A percentile compares a stretch with the other conserved stretches of the same genome.
These are phyloP conservation scores for Huntiella abstrusa DNA, from an alignment of 2,329 filamentous ascomycete species.

Conservation along the genomic window DNA sequence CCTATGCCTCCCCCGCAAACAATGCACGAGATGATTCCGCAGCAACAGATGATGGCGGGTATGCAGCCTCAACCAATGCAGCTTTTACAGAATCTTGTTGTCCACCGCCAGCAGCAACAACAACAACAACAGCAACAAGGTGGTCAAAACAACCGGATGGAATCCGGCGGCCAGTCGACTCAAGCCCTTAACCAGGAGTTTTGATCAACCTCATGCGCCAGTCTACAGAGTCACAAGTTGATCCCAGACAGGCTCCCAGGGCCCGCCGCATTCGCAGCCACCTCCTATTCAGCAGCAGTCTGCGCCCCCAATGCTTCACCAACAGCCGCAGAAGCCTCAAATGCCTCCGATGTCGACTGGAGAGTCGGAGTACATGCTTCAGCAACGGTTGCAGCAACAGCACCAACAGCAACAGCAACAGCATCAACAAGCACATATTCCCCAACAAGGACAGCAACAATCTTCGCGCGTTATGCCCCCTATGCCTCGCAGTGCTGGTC, in stretches of 20 bases:
- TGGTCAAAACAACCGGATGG: conserved; percentile 7
- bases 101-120: conserved; percentile 19
- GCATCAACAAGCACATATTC: conserved; percentile 16
- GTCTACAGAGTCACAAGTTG: conserved; percentile 29
- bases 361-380: conserved; percentile 13
- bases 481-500: conserved; percentile 21
- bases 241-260: conserved; percentile 30
- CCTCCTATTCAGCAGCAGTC: conserved; percentile 13
- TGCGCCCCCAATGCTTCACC: conserved; percentile 11
- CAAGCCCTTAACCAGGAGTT: conserved; percentile 60
- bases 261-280: conserved; percentile 30
- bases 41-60: conserved; percentile 24
- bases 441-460: conserved; percentile 9
- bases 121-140: conserved; percentile 5
- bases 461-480: conserved; percentile 7
- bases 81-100: conserved; percentile 40
- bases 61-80: conserved; percentile 32
- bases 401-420: conserved; percentile 19
- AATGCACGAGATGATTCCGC: conserved; percentile 34
- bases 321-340: conserved; percentile 10
- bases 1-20: conserved; percentile 15
- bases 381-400: conserved; percentile 12
- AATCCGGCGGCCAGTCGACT: conserved; percentile 14
- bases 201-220: conserved; percentile 62
- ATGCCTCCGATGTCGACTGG: conserved; percentile 4